Conservation (phyloP, 257 asterid genomes). For the Scutellaria galericulata region DNA sequence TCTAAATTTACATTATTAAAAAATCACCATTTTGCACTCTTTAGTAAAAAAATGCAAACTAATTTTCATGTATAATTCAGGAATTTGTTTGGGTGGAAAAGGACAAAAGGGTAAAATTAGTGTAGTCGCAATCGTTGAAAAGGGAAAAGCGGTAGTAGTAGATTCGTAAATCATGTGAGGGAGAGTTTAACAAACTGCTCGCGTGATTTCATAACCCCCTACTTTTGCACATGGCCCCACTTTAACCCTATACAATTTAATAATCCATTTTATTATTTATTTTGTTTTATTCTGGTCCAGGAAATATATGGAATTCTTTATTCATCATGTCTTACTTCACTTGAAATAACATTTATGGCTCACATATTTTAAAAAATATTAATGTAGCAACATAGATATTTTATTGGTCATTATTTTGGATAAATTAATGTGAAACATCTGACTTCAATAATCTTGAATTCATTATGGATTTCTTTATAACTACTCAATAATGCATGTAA, state of each 20-base stretch:
- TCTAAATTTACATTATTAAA: too few species aligned
- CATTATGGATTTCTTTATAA: constrained; percentile 16
- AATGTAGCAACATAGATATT: constrained; percentile 4
- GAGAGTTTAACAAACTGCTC: constrained; percentile 30
- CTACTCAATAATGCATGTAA: constrained; percentile 34
- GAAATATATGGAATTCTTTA: background rate
- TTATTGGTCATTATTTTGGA: constrained; percentile 30
- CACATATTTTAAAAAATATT: constrained; percentile 1
- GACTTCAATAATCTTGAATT: constrained; percentile 13
- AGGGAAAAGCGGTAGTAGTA: constrained; percentile 15
- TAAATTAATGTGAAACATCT: constrained; percentile 20
- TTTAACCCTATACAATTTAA: background rate
- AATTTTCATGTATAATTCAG: too few species aligned
- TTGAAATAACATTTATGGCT: constrained; percentile 14
- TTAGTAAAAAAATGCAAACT: too few species aligned
- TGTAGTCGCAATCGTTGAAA: constrained; percentile 34
- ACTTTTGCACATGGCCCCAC: constrained; percentile 42
- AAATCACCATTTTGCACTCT: too few species aligned
- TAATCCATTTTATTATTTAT: background rate
- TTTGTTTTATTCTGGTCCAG: constrained; percentile 19
- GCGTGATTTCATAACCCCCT: constrained; percentile 40
- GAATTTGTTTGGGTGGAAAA: background rate
- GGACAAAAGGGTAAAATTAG: constrained; percentile 1
- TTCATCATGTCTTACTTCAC: background rate
- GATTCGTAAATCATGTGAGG: constrained; percentile 47